Evolutionary conservation across 2,329 filamentous ascomycete species (phyloP).

Genomic region (Rhynchosporium agropyri): DNA sequence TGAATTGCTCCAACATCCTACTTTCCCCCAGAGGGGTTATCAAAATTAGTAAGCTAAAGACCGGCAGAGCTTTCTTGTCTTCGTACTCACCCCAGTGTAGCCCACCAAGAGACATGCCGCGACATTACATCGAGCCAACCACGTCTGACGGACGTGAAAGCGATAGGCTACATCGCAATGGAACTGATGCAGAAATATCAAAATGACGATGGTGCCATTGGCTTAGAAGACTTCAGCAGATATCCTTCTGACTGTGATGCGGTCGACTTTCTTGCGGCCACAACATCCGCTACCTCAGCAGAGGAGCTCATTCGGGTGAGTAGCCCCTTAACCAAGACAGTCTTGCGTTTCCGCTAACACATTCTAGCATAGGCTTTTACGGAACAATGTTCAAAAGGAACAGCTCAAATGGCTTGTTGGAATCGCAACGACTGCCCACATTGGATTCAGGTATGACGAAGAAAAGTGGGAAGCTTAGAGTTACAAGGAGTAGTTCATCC

Average conservation of each 20-base stretch:
- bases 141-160: constrained; percentile 22
- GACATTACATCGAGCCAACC: constrained; percentile 11
- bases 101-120: constrained; percentile 21
- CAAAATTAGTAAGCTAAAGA: constrained; percentile 20
- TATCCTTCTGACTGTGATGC: constrained; percentile 14
- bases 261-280: constrained; percentile 20
- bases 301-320: neutral
- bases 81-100: constrained; percentile 16
- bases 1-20: constrained; percentile 26
- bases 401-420: neutral
- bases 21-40: constrained; percentile 22
- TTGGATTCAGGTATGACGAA: neutral
- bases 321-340: neutral
- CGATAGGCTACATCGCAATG: constrained; percentile 24
- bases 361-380: constrained; percentile 4
- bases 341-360: neutral
- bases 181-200: constrained; percentile 24
- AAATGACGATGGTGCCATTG: constrained; percentile 19
- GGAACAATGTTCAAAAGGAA: constrained; percentile 1
- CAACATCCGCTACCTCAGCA: constrained; percentile 11
- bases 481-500: neutral
- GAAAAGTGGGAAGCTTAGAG: neutral
- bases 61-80: constrained; percentile 1
- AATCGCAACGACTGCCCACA: neutral
- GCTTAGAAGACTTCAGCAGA: constrained; percentile 12